These are phyloP conservation scores for Cytospora paraplurivora DNA, from an alignment of 2,329 filamentous ascomycete species.

Conservation along the genomic window DNA sequence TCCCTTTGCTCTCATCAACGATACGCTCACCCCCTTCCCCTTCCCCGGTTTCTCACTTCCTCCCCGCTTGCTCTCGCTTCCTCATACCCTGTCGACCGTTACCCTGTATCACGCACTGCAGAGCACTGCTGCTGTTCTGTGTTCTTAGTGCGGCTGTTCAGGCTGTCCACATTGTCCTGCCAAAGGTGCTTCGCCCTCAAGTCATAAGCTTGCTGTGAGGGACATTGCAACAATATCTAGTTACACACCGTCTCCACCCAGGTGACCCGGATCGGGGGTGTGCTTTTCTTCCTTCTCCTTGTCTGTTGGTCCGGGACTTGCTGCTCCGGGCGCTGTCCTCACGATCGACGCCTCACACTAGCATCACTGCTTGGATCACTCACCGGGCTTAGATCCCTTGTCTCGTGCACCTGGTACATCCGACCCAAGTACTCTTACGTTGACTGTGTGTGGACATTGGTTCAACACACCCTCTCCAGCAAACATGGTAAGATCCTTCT, in stretches of 20 bases:
- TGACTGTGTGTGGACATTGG: conserved; percentile 38
- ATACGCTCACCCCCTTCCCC: conserved; percentile 21
- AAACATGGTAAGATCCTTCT: conserved; percentile 51
- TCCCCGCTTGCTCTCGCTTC: conserved; percentile 6
- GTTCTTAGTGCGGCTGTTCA: conserved; percentile 1
- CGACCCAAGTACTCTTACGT: conserved; percentile 32
- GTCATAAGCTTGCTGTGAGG: conserved; percentile 21
- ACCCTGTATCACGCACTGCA: neutral
- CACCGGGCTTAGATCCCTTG: conserved; percentile 21
- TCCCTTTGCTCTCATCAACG: conserved; percentile 1
- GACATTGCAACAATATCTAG: conserved; percentile 16
- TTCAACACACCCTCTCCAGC: conserved; percentile 44
- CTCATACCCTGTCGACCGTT: conserved; percentile 6
- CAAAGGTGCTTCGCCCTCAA: conserved; percentile 14
- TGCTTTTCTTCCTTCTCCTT: conserved; percentile 25
- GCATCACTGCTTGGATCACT: conserved; percentile 20
- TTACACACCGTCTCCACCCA: conserved; percentile 19
- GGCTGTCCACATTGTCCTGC: conserved; percentile 21
- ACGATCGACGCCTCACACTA: conserved; percentile 20
- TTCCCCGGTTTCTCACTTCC: conserved; percentile 5
- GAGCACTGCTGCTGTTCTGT: conserved; percentile 17
- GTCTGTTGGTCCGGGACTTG: conserved; percentile 25
- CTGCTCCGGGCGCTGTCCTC: conserved; percentile 22
- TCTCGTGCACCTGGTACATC: conserved; percentile 26
- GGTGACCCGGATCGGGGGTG: conserved; percentile 13